Evolutionary conservation across 495 filamentous ascomycete species (phyloP), one percentile per base, ranked within the genome.

Genomic region (Glarea lozoyensis): DNA sequence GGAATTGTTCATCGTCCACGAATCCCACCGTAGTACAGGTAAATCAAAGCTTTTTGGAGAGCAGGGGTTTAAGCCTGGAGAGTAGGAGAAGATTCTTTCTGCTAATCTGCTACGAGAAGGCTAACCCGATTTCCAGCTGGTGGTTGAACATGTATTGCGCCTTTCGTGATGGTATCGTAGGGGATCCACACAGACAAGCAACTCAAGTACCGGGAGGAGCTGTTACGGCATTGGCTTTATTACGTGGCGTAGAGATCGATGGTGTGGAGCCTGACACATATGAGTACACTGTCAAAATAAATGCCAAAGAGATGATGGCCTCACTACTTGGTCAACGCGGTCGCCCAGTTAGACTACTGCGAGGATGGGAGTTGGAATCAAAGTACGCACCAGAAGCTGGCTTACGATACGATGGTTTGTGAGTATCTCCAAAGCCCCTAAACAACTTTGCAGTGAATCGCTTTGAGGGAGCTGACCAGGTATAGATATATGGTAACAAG

Each of bases 371-470:
- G 19, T 46, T 75, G n/a, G 60, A 55, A 42, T 69, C 67, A 33
- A 50, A 56, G 22, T 60, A 66, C 16, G 67, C 69, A 1, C 71
- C 71, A 4, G 22, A 39, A 20, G 66, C 56, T 1, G 71, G 71
- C 2, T 43, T 75, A 4, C 55, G 71, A 36, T 71, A 71, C 30
- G 71, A 75, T 48, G 71, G 71, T 37, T 40, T 70, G 67, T 75
- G 57, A 40, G 64, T 62, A n/a, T n/a, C n/a, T n/a, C n/a, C n/a
- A n/a, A n/a, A n/a, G n/a, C n/a, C n/a, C n/a, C n/a, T n/a, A n/a
- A n/a, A n/a, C n/a, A n/a, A n/a, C n/a, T n/a, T n/a, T n/a, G n/a
- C n/a, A n/a, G n/a, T n/a, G n/a, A n/a, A n/a, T n/a, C n/a, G n/a
- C n/a, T n/a, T n/a, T n/a, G n/a, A n/a, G n/a, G n/a, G n/a, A n/a